Percentiles rank a stretch among this genome's conserved stretches.
Conservation (phyloP, 805 yeast genomes). For the Saturnispora sekii region DNA sequence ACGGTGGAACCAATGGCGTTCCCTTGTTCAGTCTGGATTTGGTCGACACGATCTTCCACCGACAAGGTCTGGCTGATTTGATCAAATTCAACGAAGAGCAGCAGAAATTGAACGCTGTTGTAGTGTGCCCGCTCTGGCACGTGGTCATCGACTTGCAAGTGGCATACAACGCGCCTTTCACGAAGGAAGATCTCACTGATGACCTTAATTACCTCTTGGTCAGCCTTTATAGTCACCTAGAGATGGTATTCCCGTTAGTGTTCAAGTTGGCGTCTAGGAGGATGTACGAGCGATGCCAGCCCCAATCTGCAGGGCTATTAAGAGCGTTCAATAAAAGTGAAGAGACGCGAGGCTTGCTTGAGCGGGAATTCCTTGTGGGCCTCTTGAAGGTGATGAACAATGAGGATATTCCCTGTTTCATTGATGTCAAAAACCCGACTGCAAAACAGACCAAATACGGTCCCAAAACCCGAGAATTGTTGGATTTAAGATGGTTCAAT, state of each 20-base stretch:
- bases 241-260: slow-evolving; percentile 21
- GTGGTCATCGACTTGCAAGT: slow-evolving; percentile 7
- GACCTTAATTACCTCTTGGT: slow-evolving; percentile 22
- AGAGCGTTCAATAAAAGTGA: slow-evolving; percentile 15
- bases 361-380: slow-evolving; percentile 19
- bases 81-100: slow-evolving; percentile 9
- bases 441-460: slow-evolving; percentile 8
- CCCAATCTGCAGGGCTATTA: slow-evolving; percentile 11
- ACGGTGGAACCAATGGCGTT: too few relatives aligned
- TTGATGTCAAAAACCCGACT: slow-evolving; percentile 6
- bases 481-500: slow-evolving; percentile 10
- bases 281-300: slow-evolving; percentile 14
- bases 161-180: neutral
- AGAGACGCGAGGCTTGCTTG: slow-evolving; percentile 13
- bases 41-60: slow-evolving; percentile 8
- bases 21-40: slow-evolving; percentile 1
- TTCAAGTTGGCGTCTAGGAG: slow-evolving; percentile 22
- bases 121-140: neutral
- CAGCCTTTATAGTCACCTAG: slow-evolving; percentile 18
- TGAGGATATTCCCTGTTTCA: slow-evolving; percentile 9
- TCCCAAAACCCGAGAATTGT: slow-evolving; percentile 4
- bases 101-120: slow-evolving; percentile 6
- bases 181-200: slow-evolving; percentile 7
- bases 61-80: slow-evolving; percentile 7
- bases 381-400: slow-evolving; percentile 14